Base-by-base conservation (phyloP, 2,329 filamentous ascomycete genomes). In the Pseudogymnoascus sp. region DNA sequence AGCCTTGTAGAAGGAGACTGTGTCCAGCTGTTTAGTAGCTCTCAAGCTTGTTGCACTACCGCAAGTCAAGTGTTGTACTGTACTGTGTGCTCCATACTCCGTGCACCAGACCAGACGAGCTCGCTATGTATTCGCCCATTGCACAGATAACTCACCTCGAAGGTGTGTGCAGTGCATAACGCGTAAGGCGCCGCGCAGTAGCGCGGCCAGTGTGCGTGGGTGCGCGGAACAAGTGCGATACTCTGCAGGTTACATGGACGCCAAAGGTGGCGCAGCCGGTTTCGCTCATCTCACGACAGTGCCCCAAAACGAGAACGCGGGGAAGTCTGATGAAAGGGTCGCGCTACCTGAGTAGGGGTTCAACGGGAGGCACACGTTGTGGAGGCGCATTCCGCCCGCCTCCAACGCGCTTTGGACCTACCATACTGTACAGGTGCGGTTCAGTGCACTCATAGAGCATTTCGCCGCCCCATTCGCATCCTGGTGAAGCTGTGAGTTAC, bases 221-320 rank as follows among this genome's bases (percentile, higher is more conserved):
- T 52, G 45, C 45, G 49, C n/a, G 23, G 49, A 55, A 55, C 26
- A 19, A 55, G 49, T 55, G 49, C 49, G 29, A 55, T 55, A 33
- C 29, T 33, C 26, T 33, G 49, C 49, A 55, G 49, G 33, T 55
- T 55, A 55, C 49, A 26, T 55, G 49, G 49, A 29, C 29, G 49
- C 49, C 49, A 33, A 55, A 55, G 49, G 49, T 55, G 49, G 49
- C 49, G 49, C 49, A 55, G 49, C 49, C 49, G 29, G 49, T 55
- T 33, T 55, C 49, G 49, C 49, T 55, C 49, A 55, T 55, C 49
- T 55, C 49, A 55, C 29, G 45, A 52, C 19, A 31, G 45, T 52
- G 49, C n/a, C 26, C n/a, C 45, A 55, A 19, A 55, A 19, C 26
- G 21, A 55, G 45, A 55, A 55, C 45, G 45, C 45, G 45, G 45